A percentile compares a stretch with the other conserved stretches of the same genome.
phyloP scores from a whole-genome alignment of 2,329 filamentous ascomycete species.

The Aspergillus novofumigatus region DNA sequence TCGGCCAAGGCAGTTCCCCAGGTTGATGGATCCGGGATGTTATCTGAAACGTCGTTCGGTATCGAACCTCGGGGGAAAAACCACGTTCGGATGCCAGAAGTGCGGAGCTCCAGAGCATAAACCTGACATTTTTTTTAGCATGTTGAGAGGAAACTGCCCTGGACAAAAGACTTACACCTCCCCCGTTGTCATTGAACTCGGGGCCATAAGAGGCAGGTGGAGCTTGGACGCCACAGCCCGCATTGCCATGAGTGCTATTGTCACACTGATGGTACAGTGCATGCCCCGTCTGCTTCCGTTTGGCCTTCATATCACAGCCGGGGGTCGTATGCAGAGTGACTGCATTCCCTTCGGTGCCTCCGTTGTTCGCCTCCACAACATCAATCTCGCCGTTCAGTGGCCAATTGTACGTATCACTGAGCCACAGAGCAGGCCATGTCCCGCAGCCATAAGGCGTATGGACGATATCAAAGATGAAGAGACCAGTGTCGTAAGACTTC shows the following conservation, averaged over 20 bases:
- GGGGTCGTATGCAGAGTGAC: constrained; percentile 58
- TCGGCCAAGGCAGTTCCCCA: constrained; percentile 63
- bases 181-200: constrained; percentile 51
- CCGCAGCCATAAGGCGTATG: constrained; percentile 62
- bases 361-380: constrained; percentile 57
- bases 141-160: background rate
- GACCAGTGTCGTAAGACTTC: constrained; percentile 55
- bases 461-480: constrained; percentile 65
- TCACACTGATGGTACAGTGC: constrained; percentile 47
- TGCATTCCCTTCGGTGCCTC: constrained; percentile 52
- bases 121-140: constrained; percentile 29
- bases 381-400: constrained; percentile 63
- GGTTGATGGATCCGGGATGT: constrained; percentile 54
- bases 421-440: constrained; percentile 64
- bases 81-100: constrained; percentile 61
- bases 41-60: constrained; percentile 50
- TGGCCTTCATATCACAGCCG: constrained; percentile 52
- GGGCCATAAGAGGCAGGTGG: constrained; percentile 46
- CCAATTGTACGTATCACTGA: constrained; percentile 59
- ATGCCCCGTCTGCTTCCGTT: constrained; percentile 51
- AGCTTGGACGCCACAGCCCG: constrained; percentile 55
- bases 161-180: constrained; percentile 41
- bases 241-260: constrained; percentile 49
- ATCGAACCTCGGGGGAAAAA: constrained; percentile 50
- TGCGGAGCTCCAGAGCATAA: constrained; percentile 59